A percentile compares a stretch with the other conserved stretches of the same genome.
Conservation (phyloP, 441 rosid species). For the Populus tomentosa region DNA sequence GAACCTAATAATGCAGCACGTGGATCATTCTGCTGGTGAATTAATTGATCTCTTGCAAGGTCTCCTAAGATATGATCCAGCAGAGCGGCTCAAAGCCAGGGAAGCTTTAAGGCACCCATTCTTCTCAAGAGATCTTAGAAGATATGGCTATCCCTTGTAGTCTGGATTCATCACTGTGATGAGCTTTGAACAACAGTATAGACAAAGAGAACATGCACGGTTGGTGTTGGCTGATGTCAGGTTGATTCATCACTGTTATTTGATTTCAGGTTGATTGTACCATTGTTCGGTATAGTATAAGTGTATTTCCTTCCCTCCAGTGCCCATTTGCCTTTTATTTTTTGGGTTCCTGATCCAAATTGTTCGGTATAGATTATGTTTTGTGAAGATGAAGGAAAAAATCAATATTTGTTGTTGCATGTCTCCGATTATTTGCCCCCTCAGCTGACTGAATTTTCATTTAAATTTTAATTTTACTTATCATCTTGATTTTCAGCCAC, state of each 20-base stretch:
- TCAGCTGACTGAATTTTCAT: not conserved
- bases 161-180: not conserved
- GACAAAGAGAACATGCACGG: conserved; percentile 1
- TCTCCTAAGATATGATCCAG: conserved; percentile 73
- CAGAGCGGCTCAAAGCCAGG: conserved; percentile 60
- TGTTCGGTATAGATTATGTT: not conserved
- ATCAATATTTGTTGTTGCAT: no score
- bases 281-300: conserved; percentile 19
- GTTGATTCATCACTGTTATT: not conserved
- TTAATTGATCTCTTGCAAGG: conserved; percentile 83
- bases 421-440: not conserved
- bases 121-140: conserved; percentile 58
- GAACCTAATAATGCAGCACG: conserved; percentile 92
- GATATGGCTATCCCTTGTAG: conserved; percentile 36
- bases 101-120: conserved; percentile 87
- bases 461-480: no score
- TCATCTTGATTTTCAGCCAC: no score
- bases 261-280: not conserved
- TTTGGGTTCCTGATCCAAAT: not conserved
- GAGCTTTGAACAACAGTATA: conserved; percentile 7
- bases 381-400: not conserved
- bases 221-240: not conserved
- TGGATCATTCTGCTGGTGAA: conserved; percentile 91
- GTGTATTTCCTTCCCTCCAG: not conserved
- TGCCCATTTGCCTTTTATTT: not conserved